Evolutionary conservation across 78 protist genomes (phyloP).

Genomic region (Diacronema lutheri): DNA sequence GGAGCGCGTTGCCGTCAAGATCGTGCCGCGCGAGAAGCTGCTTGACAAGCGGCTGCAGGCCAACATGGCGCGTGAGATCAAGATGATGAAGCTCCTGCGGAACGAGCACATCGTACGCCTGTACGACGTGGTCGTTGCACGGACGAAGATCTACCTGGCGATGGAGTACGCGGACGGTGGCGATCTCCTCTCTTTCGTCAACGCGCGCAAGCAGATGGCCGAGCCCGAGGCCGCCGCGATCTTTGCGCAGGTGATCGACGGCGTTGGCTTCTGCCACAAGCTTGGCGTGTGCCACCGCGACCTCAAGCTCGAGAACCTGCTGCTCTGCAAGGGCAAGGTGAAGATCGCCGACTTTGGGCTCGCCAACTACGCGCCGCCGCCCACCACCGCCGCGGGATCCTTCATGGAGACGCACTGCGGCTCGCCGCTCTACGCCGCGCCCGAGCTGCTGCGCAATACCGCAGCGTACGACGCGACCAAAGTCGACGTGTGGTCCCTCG

Average conservation of each 20-base stretch:
- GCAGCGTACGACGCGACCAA: not conserved
- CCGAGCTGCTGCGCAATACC: slow-evolving; percentile 19
- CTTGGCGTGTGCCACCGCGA: slow-evolving; percentile 40
- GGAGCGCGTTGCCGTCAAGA: not conserved
- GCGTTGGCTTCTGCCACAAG: slow-evolving; percentile 40
- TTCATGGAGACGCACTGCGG: not conserved
- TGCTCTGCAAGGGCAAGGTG: too few species aligned
- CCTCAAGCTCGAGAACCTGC: slow-evolving; percentile 43
- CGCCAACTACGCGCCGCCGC: not conserved
- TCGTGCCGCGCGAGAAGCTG: not conserved
- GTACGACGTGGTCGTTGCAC: slow-evolving; percentile 36
- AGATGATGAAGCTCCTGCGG: slow-evolving; percentile 7
- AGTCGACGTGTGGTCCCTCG: not conserved
- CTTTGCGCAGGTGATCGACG: slow-evolving; percentile 31
- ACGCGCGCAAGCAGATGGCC: not conserved
- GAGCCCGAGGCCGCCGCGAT: slow-evolving; percentile 17
- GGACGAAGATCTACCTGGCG: slow-evolving; percentile 25
- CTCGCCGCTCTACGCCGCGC: slow-evolving; percentile 27
- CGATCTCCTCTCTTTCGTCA: slow-evolving; percentile 13
- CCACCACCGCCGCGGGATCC: too few species aligned
- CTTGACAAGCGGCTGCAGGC: too few species aligned
- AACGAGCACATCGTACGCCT: slow-evolving; percentile 20
- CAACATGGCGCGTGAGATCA: slow-evolving; percentile 37
- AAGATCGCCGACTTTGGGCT: slow-evolving; percentile 24
- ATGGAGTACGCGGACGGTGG: slow-evolving; percentile 35